phyloP scores from a whole-genome alignment of 805 yeast species.

The Candida khao-thaluensis region DNA sequence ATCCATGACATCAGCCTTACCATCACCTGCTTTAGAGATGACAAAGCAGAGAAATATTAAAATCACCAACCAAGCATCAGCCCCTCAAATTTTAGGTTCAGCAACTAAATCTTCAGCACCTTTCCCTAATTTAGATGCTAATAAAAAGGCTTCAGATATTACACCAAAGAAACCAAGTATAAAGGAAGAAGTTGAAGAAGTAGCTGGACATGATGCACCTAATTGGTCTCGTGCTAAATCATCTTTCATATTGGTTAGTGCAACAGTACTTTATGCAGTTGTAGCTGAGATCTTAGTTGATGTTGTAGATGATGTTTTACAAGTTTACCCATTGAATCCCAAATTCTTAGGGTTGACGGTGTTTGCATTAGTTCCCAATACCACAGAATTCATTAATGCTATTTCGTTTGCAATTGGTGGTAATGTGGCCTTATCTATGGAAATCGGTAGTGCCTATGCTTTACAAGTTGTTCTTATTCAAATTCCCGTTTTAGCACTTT shows the following conservation, averaged over 20 bases:
- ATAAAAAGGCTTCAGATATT: constrained; percentile 4
- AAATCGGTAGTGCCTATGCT: constrained; percentile 96
- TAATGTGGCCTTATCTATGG: constrained; percentile 94
- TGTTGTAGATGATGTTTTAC: constrained; percentile 84
- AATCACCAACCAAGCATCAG: constrained; percentile 1
- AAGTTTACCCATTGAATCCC: constrained; percentile 78
- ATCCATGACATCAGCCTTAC: constrained; percentile 12
- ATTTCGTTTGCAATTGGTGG: constrained; percentile 96
- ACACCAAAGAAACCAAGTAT: constrained; percentile 3
- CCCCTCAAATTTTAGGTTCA: background rate
- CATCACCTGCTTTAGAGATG: constrained; percentile 21
- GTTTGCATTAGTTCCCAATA: constrained; percentile 93
- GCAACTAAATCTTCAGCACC: background rate
- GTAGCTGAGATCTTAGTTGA: constrained; percentile 94
- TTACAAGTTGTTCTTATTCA: constrained; percentile 92
- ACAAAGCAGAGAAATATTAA: constrained; percentile 18
- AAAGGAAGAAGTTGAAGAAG: constrained; percentile 27
- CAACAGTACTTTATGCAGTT: constrained; percentile 84
- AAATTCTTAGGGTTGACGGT: constrained; percentile 91
- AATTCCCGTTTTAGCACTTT: constrained; percentile 85
- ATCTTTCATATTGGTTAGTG: constrained; percentile 73
- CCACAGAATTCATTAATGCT: constrained; percentile 95
- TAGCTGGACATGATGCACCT: constrained; percentile 93
- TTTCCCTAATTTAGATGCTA: constrained; percentile 4
- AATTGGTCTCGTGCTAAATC: constrained; percentile 92